Percentiles rank a stretch among this genome's conserved stretches.
Evolutionary conservation across 106 monocot genomes (phyloP).

Genomic region (Apostasia ramifera): DNA sequence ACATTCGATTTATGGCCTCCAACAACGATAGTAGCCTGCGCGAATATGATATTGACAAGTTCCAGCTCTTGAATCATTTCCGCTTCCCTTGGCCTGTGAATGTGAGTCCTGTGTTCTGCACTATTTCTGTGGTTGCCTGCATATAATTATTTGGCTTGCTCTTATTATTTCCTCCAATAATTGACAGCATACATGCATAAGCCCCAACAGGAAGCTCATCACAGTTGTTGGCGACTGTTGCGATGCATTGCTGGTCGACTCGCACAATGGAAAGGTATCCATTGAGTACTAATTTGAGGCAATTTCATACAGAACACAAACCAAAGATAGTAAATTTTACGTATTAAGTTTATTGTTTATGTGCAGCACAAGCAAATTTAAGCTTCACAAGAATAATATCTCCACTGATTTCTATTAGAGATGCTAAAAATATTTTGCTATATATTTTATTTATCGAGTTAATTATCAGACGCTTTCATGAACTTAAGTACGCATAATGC

Average conservation of each 20-base stretch:
- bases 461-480: too few relatives aligned
- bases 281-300: neutral
- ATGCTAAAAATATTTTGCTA: too few relatives aligned
- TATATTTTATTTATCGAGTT: too few relatives aligned
- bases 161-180: neutral
- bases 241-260: constrained; percentile 21
- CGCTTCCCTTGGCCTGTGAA: constrained; percentile 58
- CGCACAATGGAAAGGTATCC: constrained; percentile 22
- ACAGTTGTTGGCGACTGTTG: constrained; percentile 27
- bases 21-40: constrained; percentile 57
- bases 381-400: too few relatives aligned
- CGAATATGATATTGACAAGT: constrained; percentile 60
- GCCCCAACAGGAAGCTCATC: constrained; percentile 20
- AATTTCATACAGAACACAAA: neutral
- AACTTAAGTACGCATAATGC: too few relatives aligned
- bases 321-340: neutral
- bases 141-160: neutral
- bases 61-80: constrained; percentile 48
- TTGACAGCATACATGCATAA: constrained; percentile 19
- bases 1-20: constrained; percentile 27
- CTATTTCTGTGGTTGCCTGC: neutral
- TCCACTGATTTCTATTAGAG: too few relatives aligned
- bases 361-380: too few relatives aligned
- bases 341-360: too few relatives aligned
- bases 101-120: constrained; percentile 20